Evolutionary conservation across 2,329 filamentous ascomycete species (phyloP).

Genomic region (Alternaria atra): DNA sequence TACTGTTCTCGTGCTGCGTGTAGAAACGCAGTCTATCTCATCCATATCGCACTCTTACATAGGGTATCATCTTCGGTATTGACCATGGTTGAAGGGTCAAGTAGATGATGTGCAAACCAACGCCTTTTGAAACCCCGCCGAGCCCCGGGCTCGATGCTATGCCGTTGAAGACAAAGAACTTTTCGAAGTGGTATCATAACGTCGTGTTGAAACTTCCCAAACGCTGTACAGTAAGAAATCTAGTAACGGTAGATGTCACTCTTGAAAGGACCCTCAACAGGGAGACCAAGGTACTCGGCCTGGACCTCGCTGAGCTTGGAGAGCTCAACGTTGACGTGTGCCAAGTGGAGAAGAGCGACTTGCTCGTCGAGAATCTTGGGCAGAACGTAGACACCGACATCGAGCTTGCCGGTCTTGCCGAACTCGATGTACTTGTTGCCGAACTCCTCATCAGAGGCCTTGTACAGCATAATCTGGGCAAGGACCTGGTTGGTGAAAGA

Average conservation of each 20-base stretch:
- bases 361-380: slow-evolving; percentile 99
- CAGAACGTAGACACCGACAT: slow-evolving; percentile 91
- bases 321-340: slow-evolving; percentile 94
- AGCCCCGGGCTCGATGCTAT: slow-evolving; percentile 53
- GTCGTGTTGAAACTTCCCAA: slow-evolving; percentile 63
- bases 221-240: slow-evolving; percentile 42
- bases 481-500: slow-evolving; percentile 99
- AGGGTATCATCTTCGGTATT: slow-evolving; percentile 41
- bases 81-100: slow-evolving; percentile 52
- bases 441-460: slow-evolving; percentile 87
- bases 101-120: slow-evolving; percentile 48
- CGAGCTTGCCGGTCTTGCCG: slow-evolving; percentile 88
- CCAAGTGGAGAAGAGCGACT: slow-evolving; percentile 92
- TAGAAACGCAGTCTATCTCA: slow-evolving; percentile 25
- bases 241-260: slow-evolving; percentile 76
- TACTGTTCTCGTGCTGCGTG: slow-evolving; percentile 33
- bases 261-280: slow-evolving; percentile 93
- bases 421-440: slow-evolving; percentile 96
- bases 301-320: slow-evolving; percentile 84
- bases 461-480: slow-evolving; percentile 98
- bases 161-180: slow-evolving; percentile 71
- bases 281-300: slow-evolving; percentile 92
- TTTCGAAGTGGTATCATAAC: slow-evolving; percentile 64
- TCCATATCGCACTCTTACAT: slow-evolving; percentile 40
- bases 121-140: slow-evolving; percentile 47